Evolutionary conservation across 2,329 filamentous ascomycete genomes (phyloP).

Genomic region (Aspergillus sclerotialis): DNA sequence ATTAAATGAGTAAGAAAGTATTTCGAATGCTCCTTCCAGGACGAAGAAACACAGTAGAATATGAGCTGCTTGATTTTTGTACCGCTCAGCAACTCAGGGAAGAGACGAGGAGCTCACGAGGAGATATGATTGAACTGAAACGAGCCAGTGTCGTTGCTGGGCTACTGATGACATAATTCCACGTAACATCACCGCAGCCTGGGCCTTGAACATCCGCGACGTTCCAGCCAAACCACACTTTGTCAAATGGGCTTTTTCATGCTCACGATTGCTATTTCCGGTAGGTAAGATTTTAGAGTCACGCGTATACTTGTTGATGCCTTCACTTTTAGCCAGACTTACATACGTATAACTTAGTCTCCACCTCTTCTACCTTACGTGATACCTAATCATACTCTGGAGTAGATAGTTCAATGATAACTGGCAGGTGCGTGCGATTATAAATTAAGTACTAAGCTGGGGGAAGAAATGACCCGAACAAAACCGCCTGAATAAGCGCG

Average conservation of each 20-base stretch:
- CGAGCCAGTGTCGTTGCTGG: constrained; percentile 8
- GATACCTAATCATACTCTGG: too few species aligned
- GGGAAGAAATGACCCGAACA: constrained; percentile 87
- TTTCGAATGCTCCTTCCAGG: too few species aligned
- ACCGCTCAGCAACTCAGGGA: constrained; percentile 6
- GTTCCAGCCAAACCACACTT: too few species aligned
- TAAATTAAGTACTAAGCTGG: constrained; percentile 57
- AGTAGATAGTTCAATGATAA: background rate
- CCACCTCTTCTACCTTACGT: background rate
- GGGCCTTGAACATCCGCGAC: constrained; percentile 1
- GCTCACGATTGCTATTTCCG: background rate
- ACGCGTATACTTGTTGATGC: too few species aligned
- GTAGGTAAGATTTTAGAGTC: background rate
- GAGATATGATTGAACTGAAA: constrained; percentile 5
- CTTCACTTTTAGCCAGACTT: too few species aligned
- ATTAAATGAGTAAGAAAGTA: too few species aligned
- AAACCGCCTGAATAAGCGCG: constrained; percentile 68
- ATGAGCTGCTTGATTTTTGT: constrained; percentile 5
- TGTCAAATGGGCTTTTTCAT: background rate
- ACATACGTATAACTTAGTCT: constrained; percentile 1
- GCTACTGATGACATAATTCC: constrained; percentile 20
- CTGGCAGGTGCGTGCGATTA: background rate
- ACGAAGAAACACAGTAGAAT: background rate
- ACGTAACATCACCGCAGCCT: constrained; percentile 18
- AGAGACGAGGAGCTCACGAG: constrained; percentile 11